Conservation (phyloP, 2,329 filamentous ascomycete genomes). For the Monosporascus sp. region DNA sequence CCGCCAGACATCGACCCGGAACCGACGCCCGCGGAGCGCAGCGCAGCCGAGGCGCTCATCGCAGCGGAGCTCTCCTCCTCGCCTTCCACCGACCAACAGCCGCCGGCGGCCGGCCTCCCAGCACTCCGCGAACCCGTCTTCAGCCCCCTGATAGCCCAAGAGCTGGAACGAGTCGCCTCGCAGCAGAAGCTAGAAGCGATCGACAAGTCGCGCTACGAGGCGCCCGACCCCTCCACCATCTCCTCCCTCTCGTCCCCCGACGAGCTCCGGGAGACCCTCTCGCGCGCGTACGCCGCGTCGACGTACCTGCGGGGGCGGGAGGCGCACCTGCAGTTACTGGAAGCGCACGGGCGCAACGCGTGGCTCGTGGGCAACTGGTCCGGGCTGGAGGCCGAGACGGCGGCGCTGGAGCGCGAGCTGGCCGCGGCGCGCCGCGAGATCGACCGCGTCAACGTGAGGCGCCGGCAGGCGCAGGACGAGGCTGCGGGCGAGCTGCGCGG, state of each 20-base stretch:
- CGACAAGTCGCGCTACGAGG: slow-evolving; percentile 79
- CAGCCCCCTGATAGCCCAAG: slow-evolving; percentile 60
- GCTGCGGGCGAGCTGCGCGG: slow-evolving; percentile 67
- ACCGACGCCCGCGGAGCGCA: slow-evolving; percentile 57
- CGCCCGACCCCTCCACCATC: slow-evolving; percentile 41
- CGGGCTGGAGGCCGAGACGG: slow-evolving; percentile 66
- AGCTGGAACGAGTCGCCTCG: slow-evolving; percentile 63
- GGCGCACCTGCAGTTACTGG: slow-evolving; percentile 64
- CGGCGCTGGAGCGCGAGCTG: slow-evolving; percentile 68
- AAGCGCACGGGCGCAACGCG: slow-evolving; percentile 78
- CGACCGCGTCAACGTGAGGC: slow-evolving; percentile 65
- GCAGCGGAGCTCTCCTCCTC: slow-evolving; percentile 53
- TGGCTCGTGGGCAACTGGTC: slow-evolving; percentile 82
- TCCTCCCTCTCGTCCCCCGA: slow-evolving; percentile 27
- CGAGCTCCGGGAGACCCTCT: slow-evolving; percentile 58
- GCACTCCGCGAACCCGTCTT: slow-evolving; percentile 49
- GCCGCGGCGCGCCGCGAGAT: slow-evolving; percentile 61
- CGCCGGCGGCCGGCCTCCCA: slow-evolving; percentile 52
- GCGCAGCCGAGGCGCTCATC: slow-evolving; percentile 66
- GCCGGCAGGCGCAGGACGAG: slow-evolving; percentile 65
- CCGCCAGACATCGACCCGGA: slow-evolving; percentile 72
- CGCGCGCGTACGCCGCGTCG: slow-evolving; percentile 44
- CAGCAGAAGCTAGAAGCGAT: slow-evolving; percentile 58
- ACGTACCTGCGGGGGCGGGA: slow-evolving; percentile 49
- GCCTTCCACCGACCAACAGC: slow-evolving; percentile 24